Base-by-base conservation (phyloP, 345 rosid genomes). In the Nephelium lappaceum region DNA sequence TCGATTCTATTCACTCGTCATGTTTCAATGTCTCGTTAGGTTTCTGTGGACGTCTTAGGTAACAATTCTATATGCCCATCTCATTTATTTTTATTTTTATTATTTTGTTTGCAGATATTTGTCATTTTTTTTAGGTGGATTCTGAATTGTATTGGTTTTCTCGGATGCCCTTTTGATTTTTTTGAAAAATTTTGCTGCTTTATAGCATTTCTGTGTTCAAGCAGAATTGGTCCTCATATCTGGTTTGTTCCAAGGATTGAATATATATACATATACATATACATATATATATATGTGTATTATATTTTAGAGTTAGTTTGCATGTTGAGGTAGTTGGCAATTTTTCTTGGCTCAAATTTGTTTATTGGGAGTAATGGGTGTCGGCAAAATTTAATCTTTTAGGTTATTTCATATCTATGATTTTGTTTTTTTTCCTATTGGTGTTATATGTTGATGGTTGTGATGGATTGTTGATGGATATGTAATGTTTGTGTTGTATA, bases 21-120 rank as follows among this genome's bases (percentile, higher is more conserved):
- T 19, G 25, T 55, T 53, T 63, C 70, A n/a, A 42, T 75, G 66
- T 75, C 78, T 67, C 58, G 36, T 25, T 41, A 76, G 81, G 62
- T 81, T 76, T 75, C 77, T 63, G 77, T 77, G 79, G 68, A 65
- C 74, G 58, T 82, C 3, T 38, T 78, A 71, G 86, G 91, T 83
- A 72, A 81, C 83, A 80, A 80, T 70, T 85, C 65, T 55, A 41
- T 70, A 10, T 69, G n/a, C 57, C 77, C 76, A 71, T 61, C 74
- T 58, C 38, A 57, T 78, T n/a, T 11, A 39, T 76, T 10, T 8
- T 38, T 81, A 51, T 70, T 11, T 8, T 45, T 45, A 3, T 0
- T 45, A 1, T 45, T 6, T 45, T 1, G 49, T 1, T 45, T 1
- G 53, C 64, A 19, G n/a, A 68, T 19, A 45, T 81, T 83, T 75